Evolutionary conservation across 176 grass and related monocot genomes (phyloP).

Genomic region (barley (Hordeum vulgare)): DNA sequence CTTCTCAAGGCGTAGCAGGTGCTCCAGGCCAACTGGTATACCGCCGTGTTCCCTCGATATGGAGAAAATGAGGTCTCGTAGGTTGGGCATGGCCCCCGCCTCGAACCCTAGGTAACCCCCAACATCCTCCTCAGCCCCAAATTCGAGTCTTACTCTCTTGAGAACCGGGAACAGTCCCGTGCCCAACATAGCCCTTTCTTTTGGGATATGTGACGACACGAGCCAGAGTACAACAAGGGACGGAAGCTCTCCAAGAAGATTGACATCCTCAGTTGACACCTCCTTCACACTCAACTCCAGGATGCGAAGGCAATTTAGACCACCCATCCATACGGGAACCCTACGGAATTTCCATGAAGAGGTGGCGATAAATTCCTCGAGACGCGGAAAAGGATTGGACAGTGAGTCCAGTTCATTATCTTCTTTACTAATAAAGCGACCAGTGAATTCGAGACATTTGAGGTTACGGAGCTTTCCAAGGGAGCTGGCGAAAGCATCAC

Average conservation of each 20-base stretch:
- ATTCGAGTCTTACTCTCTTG: neutral
- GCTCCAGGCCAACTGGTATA: neutral
- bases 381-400: neutral
- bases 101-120: neutral
- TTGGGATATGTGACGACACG: neutral
- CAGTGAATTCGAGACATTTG: rapidly evolving
- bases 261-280: neutral
- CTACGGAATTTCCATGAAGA: rapidly evolving
- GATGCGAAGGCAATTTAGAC: neutral
- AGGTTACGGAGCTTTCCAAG: neutral
- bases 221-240: neutral
- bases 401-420: neutral
- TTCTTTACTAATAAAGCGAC: rapidly evolving
- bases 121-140: rapidly evolving
- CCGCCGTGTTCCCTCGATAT: neutral
- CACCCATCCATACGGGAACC: neutral
- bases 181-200: neutral
- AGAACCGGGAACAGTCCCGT: neutral
- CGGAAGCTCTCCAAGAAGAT: neutral
- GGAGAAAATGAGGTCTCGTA: neutral
- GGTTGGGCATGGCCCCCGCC: neutral
- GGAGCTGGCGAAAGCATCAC: neutral
- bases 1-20: too few species aligned
- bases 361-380: rapidly evolving
- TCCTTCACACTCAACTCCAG: neutral